Percentiles rank a stretch among this genome's conserved stretches.
Conservation (phyloP, 2,329 filamentous ascomycete species). For the Colletotrichum sojae region DNA sequence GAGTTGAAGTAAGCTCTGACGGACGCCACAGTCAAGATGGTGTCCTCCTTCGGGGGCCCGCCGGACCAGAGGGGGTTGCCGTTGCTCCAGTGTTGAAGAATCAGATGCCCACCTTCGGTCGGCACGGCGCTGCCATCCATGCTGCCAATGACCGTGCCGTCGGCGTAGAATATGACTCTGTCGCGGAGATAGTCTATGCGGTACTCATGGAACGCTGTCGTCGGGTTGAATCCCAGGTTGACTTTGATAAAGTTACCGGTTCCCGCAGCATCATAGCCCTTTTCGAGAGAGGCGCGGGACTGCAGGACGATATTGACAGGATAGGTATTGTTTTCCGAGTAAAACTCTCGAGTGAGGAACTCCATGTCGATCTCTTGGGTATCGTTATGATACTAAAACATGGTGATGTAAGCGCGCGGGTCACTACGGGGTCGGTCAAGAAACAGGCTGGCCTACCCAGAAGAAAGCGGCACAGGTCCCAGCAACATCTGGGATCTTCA, state of each 20-base stretch:
- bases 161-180: slow-evolving; percentile 78
- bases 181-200: slow-evolving; percentile 80
- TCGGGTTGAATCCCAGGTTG: slow-evolving; percentile 76
- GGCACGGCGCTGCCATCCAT: slow-evolving; percentile 73
- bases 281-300: slow-evolving; percentile 69
- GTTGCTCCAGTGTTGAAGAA: slow-evolving; percentile 85
- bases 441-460: slow-evolving; percentile 67
- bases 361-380: slow-evolving; percentile 87
- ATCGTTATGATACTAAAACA: slow-evolving; percentile 78
- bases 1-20: slow-evolving; percentile 88
- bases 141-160: slow-evolving; percentile 69
- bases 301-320: slow-evolving; percentile 84
- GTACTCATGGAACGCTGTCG: slow-evolving; percentile 79
- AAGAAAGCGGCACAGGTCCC: slow-evolving; percentile 87
- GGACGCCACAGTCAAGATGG: slow-evolving; percentile 75
- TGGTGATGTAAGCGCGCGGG: neutral
- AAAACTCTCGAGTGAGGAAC: slow-evolving; percentile 78
- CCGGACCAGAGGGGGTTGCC: slow-evolving; percentile 79
- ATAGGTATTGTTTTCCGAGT: slow-evolving; percentile 62
- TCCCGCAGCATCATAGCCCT: slow-evolving; percentile 73
- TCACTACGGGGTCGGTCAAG: neutral
- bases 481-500: slow-evolving; percentile 71
- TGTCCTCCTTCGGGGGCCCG: slow-evolving; percentile 76
- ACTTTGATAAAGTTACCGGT: slow-evolving; percentile 72
- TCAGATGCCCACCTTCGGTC: slow-evolving; percentile 72